Evolutionary conservation across 2,329 filamentous ascomycete genomes (phyloP).

Genomic region (Penicillium glabrum): DNA sequence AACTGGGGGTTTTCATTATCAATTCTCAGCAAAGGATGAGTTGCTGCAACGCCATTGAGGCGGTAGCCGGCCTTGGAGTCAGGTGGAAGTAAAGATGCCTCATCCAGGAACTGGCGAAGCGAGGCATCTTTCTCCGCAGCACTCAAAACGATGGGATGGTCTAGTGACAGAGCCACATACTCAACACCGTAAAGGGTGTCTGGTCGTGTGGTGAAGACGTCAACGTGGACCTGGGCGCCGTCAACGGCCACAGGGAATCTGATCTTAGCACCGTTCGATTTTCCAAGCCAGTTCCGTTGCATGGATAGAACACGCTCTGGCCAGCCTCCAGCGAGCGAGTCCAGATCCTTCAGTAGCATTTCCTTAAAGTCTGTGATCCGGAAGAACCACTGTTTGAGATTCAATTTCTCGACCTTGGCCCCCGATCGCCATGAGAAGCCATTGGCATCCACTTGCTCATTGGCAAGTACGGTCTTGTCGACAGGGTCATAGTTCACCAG

Average conservation of each 20-base stretch:
- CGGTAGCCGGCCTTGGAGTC: constrained; percentile 66
- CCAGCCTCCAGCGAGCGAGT: constrained; percentile 68
- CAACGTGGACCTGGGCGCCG: constrained; percentile 55
- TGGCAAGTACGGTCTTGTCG: constrained; percentile 85
- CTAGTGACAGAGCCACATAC: constrained; percentile 75
- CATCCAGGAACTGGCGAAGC: constrained; percentile 67
- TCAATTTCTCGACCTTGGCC: constrained; percentile 75
- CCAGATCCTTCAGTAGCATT: constrained; percentile 68
- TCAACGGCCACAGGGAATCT: constrained; percentile 62
- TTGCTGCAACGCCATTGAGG: constrained; percentile 60
- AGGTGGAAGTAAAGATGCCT: constrained; percentile 52
- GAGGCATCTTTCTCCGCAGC: constrained; percentile 61
- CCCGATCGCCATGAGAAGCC: constrained; percentile 86
- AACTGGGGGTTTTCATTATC: constrained; percentile 48
- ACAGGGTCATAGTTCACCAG: constrained; percentile 89
- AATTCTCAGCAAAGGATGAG: constrained; percentile 63
- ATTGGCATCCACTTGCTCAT: constrained; percentile 81
- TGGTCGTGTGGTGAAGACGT: constrained; percentile 75
- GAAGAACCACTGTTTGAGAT: constrained; percentile 87
- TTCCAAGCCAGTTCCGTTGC: constrained; percentile 87
- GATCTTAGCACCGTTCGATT: constrained; percentile 70
- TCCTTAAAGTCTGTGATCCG: constrained; percentile 78
- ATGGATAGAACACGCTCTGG: constrained; percentile 79
- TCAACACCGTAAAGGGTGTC: constrained; percentile 88
- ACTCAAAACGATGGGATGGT: constrained; percentile 66